Conservation (phyloP, 2,329 filamentous ascomycete genomes). For the Sarocladium kiliense region DNA sequence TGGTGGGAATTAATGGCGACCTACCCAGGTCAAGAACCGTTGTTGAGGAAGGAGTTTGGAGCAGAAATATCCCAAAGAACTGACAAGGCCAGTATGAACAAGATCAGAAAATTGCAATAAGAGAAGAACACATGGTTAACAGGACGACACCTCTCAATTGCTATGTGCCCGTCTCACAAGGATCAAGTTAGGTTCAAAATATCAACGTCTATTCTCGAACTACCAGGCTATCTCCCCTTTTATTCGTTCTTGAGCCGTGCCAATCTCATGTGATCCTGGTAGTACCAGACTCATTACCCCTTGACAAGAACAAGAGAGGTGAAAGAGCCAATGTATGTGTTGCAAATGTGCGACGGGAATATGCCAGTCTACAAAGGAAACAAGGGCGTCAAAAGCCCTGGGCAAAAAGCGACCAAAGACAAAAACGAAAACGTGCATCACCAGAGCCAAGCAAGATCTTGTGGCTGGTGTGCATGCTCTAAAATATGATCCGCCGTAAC, state of each 20-base stretch:
- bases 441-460: background rate
- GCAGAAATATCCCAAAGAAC: no score
- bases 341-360: background rate
- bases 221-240: background rate
- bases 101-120: no score
- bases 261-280: background rate
- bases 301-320: background rate
- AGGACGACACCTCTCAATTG: no score
- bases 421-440: background rate
- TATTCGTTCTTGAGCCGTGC: background rate
- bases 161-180: no score
- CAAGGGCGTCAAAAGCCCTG: background rate
- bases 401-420: background rate
- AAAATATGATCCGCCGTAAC: conserved; percentile 2
- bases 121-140: no score
- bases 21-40: no score
- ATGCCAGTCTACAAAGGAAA: background rate
- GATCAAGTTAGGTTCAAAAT: background rate
- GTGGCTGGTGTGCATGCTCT: background rate
- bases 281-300: background rate
- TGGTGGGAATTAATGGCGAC: no score
- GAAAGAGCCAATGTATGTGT: background rate
- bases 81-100: no score
- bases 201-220: background rate
- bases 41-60: no score